phyloP scores from a whole-genome alignment of 148 eudicot species.

The Cornus florida region DNA sequence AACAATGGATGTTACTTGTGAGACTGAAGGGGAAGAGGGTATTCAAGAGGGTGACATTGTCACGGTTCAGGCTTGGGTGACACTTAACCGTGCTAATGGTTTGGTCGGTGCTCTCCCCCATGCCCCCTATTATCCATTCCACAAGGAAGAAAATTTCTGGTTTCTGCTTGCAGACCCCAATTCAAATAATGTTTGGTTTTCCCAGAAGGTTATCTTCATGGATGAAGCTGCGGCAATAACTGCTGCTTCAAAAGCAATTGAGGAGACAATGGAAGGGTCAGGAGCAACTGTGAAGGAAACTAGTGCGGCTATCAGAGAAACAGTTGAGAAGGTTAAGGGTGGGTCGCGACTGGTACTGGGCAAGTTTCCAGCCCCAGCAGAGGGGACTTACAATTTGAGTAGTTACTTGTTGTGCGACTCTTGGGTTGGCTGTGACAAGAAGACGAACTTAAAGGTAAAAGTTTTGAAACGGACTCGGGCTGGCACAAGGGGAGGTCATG shows the following conservation, averaged over 20 bases:
- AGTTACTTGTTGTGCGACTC: constrained; percentile 72
- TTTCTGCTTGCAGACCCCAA: constrained; percentile 70
- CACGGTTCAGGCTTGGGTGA: constrained; percentile 80
- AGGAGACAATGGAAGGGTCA: constrained; percentile 64
- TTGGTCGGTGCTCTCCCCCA: constrained; percentile 79
- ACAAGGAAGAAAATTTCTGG: constrained; percentile 89
- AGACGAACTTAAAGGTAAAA: constrained; percentile 55
- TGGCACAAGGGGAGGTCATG: constrained; percentile 64
- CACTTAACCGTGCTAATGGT: constrained; percentile 63
- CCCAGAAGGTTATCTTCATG: constrained; percentile 74
- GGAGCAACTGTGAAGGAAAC: constrained; percentile 62
- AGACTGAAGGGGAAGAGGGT: constrained; percentile 92
- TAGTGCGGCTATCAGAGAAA: constrained; percentile 57
- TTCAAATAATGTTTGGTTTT: constrained; percentile 74
- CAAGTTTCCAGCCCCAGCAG: constrained; percentile 70
- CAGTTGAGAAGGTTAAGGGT: constrained; percentile 59
- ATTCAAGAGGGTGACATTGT: constrained; percentile 86
- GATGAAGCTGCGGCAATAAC: constrained; percentile 76
- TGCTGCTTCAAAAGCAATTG: constrained; percentile 64
- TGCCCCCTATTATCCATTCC: constrained; percentile 74
- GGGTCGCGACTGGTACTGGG: constrained; percentile 80
- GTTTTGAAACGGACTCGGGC: constrained; percentile 71
- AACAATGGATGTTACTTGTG: constrained; percentile 66
- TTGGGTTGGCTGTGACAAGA: constrained; percentile 82
- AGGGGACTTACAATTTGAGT: constrained; percentile 66